Base-by-base conservation (phyloP, 805 yeast species). In the Myxozyma kluyveri region DNA sequence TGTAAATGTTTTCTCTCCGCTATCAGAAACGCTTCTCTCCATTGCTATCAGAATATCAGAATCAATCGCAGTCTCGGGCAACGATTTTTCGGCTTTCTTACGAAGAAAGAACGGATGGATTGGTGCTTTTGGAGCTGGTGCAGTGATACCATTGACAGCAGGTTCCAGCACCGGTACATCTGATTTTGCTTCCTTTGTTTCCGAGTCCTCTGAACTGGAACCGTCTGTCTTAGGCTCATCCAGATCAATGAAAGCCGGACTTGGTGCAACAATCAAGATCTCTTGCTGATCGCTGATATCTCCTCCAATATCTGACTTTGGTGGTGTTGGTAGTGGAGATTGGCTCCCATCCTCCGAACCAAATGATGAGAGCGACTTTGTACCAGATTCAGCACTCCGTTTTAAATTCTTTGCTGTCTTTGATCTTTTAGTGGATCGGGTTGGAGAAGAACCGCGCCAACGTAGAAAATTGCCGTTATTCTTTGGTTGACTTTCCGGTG, bases 301-400 rank as follows among this genome's bases (percentile, higher is more conserved):
- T 2, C 32, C 50, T 14, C 21, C 14, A n/a, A 35, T 40, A 18
- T 24, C 44, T 10, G 56, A 52, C 32, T 36, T 37, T 3, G 56
- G 56, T 21, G 56, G 56, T 6, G 56, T 47, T 6, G 56, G 33
- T 29, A 29, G 56, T 24, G 56, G 56, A 1, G 56, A 47, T 9
- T 41, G 27, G 9, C 36, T 37, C 10, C 26, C n/a, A n/a, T n/a
- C n/a, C n/a, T n/a, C n/a, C n/a, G n/a, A n/a, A n/a, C n/a, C n/a
- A n/a, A n/a, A n/a, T 12, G 42, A 7, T 3, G n/a, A 19, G 35
- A 14, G 10, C 18, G 26, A 10, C 12, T 21, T 12, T n/a, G 3
- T n/a, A 18, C 18, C 42, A 31, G 10, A 21, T 22, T 29, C 47
- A 17, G 22, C 23, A 18, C 27, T 33, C n/a, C 18, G 7, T 19